A percentile compares a stretch with the other conserved stretches of the same genome.
These are phyloP conservation scores for Rhizopus arrhizus DNA, from an alignment of 371 early-diverging fungal genomes.

Conservation along the genomic window DNA sequence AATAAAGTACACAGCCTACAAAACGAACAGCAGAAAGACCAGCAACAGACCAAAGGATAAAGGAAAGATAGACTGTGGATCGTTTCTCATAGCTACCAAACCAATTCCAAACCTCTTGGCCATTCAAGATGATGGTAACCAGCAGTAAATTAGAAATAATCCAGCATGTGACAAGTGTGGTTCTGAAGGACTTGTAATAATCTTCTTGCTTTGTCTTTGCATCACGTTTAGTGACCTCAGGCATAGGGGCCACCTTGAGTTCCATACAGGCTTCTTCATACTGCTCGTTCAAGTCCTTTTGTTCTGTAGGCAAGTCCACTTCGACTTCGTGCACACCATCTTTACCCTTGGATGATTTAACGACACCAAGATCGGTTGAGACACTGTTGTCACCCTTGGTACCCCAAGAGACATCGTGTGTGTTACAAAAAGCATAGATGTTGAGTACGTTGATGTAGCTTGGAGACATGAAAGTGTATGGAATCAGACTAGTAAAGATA, in stretches of 20 bases:
- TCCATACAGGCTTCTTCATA: slow-evolving; percentile 72
- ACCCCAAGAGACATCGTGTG: slow-evolving; percentile 86
- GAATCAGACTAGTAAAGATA: slow-evolving; percentile 62
- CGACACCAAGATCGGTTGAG: slow-evolving; percentile 65
- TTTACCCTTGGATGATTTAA: slow-evolving; percentile 57
- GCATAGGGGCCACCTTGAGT: slow-evolving; percentile 44
- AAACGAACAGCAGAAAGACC: slow-evolving; percentile 82
- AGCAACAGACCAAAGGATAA: slow-evolving; percentile 89
- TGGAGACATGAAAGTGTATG: slow-evolving; percentile 65
- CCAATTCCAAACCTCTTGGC: slow-evolving; percentile 28
- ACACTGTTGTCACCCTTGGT: slow-evolving; percentile 84
- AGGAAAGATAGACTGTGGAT: slow-evolving; percentile 74
- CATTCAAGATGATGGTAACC: slow-evolving; percentile 59
- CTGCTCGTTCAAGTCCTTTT: slow-evolving; percentile 73
- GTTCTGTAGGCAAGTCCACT: slow-evolving; percentile 78
- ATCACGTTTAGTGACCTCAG: slow-evolving; percentile 64
- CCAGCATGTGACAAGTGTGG: slow-evolving; percentile 75
- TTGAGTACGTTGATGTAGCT: slow-evolving; percentile 66
- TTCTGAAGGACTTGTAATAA: slow-evolving; percentile 85
- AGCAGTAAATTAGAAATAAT: slow-evolving; percentile 80
- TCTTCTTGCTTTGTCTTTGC: slow-evolving; percentile 82
- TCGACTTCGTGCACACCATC: slow-evolving; percentile 52
- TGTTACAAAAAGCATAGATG: slow-evolving; percentile 74
- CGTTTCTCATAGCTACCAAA: slow-evolving; percentile 42
- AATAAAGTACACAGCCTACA: slow-evolving; percentile 75